Percentiles rank a stretch among this genome's conserved stretches.
Conservation (phyloP, 169 alveolate genomes). For the Theileria equi region DNA sequence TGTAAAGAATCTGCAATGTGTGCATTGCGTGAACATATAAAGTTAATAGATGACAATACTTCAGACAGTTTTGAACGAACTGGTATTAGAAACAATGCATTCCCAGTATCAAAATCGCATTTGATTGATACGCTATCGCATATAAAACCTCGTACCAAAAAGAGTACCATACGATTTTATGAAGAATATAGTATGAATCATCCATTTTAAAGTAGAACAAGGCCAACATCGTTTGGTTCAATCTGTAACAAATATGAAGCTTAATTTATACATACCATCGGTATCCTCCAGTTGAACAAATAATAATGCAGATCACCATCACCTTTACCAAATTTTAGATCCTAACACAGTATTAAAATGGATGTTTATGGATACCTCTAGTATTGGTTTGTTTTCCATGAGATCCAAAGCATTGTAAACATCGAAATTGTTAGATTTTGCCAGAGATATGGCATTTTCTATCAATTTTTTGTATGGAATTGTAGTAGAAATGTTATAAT, state of each 20-base stretch:
- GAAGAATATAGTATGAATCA: constrained; percentile 7
- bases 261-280: constrained; percentile 47
- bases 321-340: constrained; percentile 92
- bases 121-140: constrained; percentile 17
- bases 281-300: constrained; percentile 91
- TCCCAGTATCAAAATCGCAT: constrained; percentile 40
- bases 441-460: constrained; percentile 88
- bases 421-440: constrained; percentile 89
- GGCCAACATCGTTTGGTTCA: constrained; percentile 54
- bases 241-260: constrained; percentile 6
- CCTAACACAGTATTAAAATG: constrained; percentile 47
- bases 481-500: constrained; percentile 84
- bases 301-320: constrained; percentile 96
- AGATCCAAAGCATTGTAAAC: constrained; percentile 95
- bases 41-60: background rate
- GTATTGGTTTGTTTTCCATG: constrained; percentile 88
- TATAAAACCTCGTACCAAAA: constrained; percentile 50
- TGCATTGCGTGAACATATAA: constrained; percentile 37
- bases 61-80: background rate
- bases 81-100: background rate
- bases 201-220: constrained; percentile 27
- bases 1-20: constrained; percentile 88
- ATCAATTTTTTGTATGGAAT: constrained; percentile 79
- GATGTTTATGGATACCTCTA: constrained; percentile 69
- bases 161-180: constrained; percentile 43